phyloP scores from a whole-genome alignment of 2,329 filamentous ascomycete genomes.

The Neospermospora avenae region DNA sequence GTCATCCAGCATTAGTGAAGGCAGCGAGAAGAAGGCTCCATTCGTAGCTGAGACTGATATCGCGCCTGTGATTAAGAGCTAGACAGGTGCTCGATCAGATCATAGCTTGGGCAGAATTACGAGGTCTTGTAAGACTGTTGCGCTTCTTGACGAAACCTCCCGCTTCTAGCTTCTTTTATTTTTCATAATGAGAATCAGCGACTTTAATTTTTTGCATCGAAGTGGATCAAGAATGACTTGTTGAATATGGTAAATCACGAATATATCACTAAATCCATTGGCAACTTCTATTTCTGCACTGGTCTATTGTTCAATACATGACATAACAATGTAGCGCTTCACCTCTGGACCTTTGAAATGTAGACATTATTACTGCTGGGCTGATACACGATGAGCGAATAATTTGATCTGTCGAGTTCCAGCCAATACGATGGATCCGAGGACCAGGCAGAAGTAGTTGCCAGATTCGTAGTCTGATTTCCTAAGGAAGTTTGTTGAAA shows the following conservation, averaged over 20 bases:
- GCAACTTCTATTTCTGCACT: too few species aligned
- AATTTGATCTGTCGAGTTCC: not conserved
- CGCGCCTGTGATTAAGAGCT: not conserved
- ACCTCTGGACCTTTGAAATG: not conserved
- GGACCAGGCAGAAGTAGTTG: not conserved
- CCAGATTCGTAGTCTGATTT: not conserved
- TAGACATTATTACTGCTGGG: not conserved
- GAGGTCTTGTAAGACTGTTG: too few species aligned
- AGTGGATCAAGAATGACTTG: too few species aligned
- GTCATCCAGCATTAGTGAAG: not conserved
- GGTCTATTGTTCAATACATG: too few species aligned
- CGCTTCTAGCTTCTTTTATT: too few species aligned
- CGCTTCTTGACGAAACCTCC: too few species aligned
- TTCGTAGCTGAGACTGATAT: slow-evolving; percentile 1
- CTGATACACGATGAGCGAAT: not conserved
- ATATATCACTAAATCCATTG: too few species aligned
- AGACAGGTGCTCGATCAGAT: not conserved
- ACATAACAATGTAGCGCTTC: not conserved
- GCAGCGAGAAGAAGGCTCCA: slow-evolving; percentile 11
- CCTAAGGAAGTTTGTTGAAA: not conserved
- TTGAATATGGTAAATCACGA: too few species aligned
- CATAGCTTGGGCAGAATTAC: too few species aligned
- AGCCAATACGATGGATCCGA: not conserved
- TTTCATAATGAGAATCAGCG: too few species aligned
- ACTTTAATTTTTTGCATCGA: too few species aligned